Percentiles rank a stretch among this genome's conserved stretches.
Evolutionary conservation across 768 basidiomycete species (phyloP).

Genomic region (Suillus variegatus): DNA sequence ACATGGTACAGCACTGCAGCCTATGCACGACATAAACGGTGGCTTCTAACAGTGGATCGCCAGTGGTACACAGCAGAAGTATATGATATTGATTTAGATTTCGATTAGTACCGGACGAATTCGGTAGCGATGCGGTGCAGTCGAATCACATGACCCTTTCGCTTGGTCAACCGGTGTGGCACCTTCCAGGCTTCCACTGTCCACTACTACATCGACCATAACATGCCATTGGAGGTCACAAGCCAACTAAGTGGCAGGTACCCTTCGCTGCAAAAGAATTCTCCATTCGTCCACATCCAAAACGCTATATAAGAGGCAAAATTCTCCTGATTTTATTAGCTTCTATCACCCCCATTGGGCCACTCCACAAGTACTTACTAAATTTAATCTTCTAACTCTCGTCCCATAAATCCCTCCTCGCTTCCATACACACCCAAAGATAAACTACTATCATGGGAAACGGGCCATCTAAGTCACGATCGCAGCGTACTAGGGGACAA

Average conservation of each 20-base stretch:
- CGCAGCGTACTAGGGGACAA: conserved; percentile 9
- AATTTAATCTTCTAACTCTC: neutral
- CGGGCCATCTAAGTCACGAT: conserved; percentile 16
- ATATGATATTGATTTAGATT: neutral
- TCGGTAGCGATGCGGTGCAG: too few relatives aligned
- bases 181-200: too few relatives aligned
- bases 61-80: neutral
- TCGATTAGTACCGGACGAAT: too few relatives aligned
- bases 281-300: neutral
- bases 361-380: too few relatives aligned
- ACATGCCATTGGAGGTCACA: too few relatives aligned
- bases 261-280: neutral
- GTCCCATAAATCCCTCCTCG: neutral
- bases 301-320: neutral
- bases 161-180: too few relatives aligned
- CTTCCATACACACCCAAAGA: conserved; percentile 1
- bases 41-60: neutral
- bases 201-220: too few relatives aligned
- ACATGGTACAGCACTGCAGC: neutral
- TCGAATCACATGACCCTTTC: too few relatives aligned
- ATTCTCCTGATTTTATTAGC: neutral
- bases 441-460: conserved; percentile 12
- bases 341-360: neutral
- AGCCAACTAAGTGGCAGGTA: too few relatives aligned
- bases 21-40: neutral